Evolutionary conservation across 2,329 filamentous ascomycete species (phyloP).

Genomic region (Alternaria novae-zelandiae): DNA sequence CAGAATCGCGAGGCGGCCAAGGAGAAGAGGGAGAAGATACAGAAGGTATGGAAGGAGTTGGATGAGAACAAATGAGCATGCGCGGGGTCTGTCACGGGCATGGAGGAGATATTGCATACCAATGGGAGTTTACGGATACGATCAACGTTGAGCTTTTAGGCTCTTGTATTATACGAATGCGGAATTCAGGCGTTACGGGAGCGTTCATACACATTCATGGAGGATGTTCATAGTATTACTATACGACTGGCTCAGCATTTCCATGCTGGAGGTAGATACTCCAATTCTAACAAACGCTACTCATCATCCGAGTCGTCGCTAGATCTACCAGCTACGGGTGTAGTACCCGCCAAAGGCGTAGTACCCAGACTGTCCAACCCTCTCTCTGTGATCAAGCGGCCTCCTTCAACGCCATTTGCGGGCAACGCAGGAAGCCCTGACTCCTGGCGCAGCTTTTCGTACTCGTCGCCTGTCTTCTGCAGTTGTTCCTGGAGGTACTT

Average conservation of each 20-base stretch:
- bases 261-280: not conserved
- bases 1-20: constrained; percentile 75
- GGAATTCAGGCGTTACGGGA: not conserved
- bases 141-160: not conserved
- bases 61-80: constrained; percentile 65
- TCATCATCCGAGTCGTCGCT: constrained; percentile 35
- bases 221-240: constrained; percentile 5
- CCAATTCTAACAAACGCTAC: constrained; percentile 21
- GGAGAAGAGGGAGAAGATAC: constrained; percentile 73
- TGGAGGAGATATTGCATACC: not conserved
- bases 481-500: constrained; percentile 80
- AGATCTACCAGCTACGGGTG: constrained; percentile 34
- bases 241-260: constrained; percentile 3
- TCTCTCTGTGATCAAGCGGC: constrained; percentile 38
- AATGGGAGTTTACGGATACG: not conserved
- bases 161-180: not conserved
- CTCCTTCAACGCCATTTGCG: constrained; percentile 34
- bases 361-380: constrained; percentile 47
- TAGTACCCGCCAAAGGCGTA: constrained; percentile 44
- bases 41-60: constrained; percentile 80
- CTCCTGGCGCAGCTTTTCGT: constrained; percentile 63
- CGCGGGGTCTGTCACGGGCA: too few relatives aligned
- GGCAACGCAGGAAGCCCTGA: constrained; percentile 50
- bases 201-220: not conserved
- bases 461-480: constrained; percentile 78